phyloP scores from a whole-genome alignment of 495 filamentous ascomycete species.

The Penicillium cataractarum region DNA sequence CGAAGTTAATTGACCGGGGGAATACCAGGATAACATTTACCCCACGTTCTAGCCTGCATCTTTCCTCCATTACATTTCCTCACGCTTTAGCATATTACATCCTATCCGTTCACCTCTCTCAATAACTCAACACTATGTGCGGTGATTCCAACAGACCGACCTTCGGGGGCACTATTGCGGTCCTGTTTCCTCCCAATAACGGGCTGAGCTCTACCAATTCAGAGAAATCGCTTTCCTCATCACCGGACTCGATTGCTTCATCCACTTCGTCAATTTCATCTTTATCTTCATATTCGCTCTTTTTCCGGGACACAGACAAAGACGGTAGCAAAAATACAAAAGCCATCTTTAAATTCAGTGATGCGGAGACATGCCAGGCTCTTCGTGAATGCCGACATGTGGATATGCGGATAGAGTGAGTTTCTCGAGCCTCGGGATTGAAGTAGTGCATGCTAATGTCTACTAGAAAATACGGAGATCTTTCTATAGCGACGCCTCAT shows the following conservation, averaged over 20 bases:
- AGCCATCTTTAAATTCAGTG: constrained; percentile 36
- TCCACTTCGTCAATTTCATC: constrained; percentile 20
- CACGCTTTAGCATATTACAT: not conserved
- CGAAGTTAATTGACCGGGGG: not conserved
- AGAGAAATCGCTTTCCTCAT: constrained; percentile 36
- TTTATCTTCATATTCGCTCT: constrained; percentile 40
- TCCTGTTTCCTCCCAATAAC: constrained; percentile 29
- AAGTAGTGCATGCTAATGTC: constrained; percentile 6
- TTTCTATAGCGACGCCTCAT: constrained; percentile 20
- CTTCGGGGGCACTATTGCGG: constrained; percentile 33
- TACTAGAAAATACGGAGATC: constrained; percentile 41
- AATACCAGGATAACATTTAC: no score
- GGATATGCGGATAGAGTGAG: constrained; percentile 45
- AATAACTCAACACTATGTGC: constrained; percentile 30
- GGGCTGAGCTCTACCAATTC: constrained; percentile 15
- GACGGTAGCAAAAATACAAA: constrained; percentile 21
- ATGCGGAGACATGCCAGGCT: constrained; percentile 24
- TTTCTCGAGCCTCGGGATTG: not conserved
- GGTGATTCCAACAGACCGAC: constrained; percentile 29
- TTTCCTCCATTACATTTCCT: not conserved
- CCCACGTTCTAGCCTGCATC: not conserved
- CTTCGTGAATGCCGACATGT: constrained; percentile 22
- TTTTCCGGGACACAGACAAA: constrained; percentile 35
- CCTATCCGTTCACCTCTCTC: not conserved
- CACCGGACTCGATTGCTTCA: constrained; percentile 26